phyloP scores from a whole-genome alignment of 106 monocot species.

The Dactylorhiza incarnata region DNA sequence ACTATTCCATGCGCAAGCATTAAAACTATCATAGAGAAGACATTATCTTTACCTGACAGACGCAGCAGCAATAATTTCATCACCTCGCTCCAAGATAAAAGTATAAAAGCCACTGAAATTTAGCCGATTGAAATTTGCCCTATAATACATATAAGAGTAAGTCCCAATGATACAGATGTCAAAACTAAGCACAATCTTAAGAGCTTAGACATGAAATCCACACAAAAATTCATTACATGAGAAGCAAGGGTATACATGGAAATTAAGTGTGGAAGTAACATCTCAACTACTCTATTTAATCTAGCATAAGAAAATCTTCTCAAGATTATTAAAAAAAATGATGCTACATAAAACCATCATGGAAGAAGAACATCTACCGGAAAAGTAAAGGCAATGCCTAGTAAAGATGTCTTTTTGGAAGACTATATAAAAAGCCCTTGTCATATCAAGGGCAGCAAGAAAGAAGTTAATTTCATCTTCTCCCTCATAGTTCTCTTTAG shows the following conservation, averaged over 20 bases:
- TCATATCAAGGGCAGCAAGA: no score
- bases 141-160: conserved; percentile 19
- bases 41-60: conserved; percentile 52
- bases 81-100: conserved; percentile 72
- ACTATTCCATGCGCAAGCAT: not conserved
- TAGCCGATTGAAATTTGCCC: conserved; percentile 84
- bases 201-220: not conserved
- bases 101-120: conserved; percentile 80
- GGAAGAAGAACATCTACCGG: not conserved
- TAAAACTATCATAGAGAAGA: not conserved
- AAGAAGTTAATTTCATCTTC: no score
- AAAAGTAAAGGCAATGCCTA: no score
- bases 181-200: not conserved
- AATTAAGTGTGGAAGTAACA: not conserved
- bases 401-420: no score
- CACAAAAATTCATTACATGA: not conserved
- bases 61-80: conserved; percentile 89
- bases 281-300: not conserved
- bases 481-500: no score
- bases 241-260: not conserved
- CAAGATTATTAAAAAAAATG: not conserved
- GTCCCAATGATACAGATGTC: not conserved
- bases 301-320: not conserved
- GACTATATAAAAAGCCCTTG: no score
- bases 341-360: not conserved